These are phyloP conservation scores for Saturnispora serradocipensis DNA, from an alignment of 805 yeast genomes.

Conservation along the genomic window DNA sequence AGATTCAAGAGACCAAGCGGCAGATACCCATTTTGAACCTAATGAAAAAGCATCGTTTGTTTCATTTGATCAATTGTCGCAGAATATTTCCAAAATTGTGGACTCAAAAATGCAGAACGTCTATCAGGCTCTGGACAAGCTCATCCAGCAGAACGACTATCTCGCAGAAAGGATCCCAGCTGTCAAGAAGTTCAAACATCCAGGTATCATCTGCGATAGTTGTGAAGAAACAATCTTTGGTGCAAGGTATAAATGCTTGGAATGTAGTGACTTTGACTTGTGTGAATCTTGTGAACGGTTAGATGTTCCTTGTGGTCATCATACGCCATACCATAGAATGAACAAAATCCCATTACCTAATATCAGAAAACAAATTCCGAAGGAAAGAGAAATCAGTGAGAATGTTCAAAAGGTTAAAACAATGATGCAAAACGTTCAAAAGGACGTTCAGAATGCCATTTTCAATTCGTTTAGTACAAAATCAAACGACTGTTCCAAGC, in stretches of 20 bases:
- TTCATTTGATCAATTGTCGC: neutral
- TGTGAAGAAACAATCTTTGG: slow-evolving; percentile 29
- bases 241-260: slow-evolving; percentile 39
- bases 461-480: neutral
- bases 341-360: slow-evolving; percentile 15
- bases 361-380: neutral
- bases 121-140: neutral
- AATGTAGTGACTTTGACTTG: slow-evolving; percentile 45
- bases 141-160: neutral
- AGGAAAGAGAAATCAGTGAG: neutral
- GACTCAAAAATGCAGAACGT: neutral
- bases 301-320: slow-evolving; percentile 12
- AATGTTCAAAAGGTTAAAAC: neutral
- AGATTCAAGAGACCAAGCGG: neutral
- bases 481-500: neutral
- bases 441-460: neutral
- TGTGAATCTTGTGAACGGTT: slow-evolving; percentile 35
- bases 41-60: neutral
- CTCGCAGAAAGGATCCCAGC: neutral
- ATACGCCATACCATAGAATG: slow-evolving; percentile 21
- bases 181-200: slow-evolving; percentile 11
- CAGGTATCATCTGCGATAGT: slow-evolving; percentile 24
- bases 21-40: neutral
- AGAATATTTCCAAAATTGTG: neutral
- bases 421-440: neutral